These are phyloP conservation scores for Lecanicillium sp. DNA, from an alignment of 2,329 filamentous ascomycete genomes.

Conservation along the genomic window DNA sequence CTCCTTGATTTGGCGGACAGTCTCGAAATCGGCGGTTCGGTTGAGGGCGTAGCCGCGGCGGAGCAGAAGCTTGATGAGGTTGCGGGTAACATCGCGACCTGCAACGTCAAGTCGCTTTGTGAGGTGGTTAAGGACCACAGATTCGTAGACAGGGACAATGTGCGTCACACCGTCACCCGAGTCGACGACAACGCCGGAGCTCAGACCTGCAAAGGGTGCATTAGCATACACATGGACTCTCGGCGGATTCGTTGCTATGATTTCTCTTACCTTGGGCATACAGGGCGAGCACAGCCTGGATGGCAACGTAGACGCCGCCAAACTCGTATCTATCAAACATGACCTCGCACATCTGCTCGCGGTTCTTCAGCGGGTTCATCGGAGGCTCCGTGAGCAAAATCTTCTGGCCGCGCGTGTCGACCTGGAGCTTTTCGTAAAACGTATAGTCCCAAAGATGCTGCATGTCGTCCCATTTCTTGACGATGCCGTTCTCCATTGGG, in stretches of 20 bases:
- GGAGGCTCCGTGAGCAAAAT: constrained; percentile 95
- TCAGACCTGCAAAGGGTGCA: constrained; percentile 52
- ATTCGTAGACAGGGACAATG: constrained; percentile 97
- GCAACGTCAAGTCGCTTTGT: constrained; percentile 91
- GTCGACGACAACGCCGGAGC: constrained; percentile 95
- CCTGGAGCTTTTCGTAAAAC: constrained; percentile 92
- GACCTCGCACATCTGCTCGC: constrained; percentile 96
- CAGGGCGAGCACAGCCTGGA: constrained; percentile 90
- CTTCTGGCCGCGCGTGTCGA: constrained; percentile 87
- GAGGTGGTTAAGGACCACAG: constrained; percentile 93
- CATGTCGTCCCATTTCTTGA: constrained; percentile 99
- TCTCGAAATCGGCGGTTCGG: constrained; percentile 97
- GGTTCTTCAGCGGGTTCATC: constrained; percentile 95
- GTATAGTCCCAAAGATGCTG: constrained; percentile 99
- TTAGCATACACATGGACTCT: constrained; percentile 5
- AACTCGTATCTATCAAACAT: constrained; percentile 99
- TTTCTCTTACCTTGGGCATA: constrained; percentile 76
- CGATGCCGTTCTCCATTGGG: constrained; percentile 99
- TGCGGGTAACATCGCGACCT: constrained; percentile 94
- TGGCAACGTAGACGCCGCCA: constrained; percentile 94
- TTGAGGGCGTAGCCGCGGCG: constrained; percentile 95
- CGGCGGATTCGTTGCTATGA: constrained; percentile 5
- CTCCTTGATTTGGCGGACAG: constrained; percentile 98
- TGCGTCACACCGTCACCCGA: constrained; percentile 97
- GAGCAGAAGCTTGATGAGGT: constrained; percentile 89